These are phyloP conservation scores for Tympanopsis confertula DNA, from an alignment of 2,329 filamentous ascomycete species.

Conservation along the genomic window DNA sequence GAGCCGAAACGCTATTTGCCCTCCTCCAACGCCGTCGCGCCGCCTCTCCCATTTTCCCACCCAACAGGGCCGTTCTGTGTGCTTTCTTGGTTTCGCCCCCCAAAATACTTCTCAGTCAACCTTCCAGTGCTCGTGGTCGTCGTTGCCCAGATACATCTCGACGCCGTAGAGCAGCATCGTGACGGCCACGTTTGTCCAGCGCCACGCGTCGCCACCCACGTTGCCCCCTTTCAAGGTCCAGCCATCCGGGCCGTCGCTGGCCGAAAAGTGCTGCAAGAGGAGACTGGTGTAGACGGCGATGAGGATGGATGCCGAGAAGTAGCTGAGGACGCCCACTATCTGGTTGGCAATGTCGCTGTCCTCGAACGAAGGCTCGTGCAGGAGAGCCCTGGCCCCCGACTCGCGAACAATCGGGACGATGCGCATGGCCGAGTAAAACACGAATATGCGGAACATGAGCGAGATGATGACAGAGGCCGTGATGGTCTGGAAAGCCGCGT, in stretches of 20 bases:
- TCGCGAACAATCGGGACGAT: slow-evolving; percentile 92
- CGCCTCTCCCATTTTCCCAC: too few relatives aligned
- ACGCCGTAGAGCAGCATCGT: slow-evolving; percentile 86
- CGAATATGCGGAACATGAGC: slow-evolving; percentile 81
- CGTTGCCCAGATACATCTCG: slow-evolving; percentile 76
- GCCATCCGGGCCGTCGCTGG: slow-evolving; percentile 57
- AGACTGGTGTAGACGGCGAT: slow-evolving; percentile 95
- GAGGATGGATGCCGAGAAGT: slow-evolving; percentile 88
- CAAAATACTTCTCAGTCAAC: too few relatives aligned
- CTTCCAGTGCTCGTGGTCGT: slow-evolving; percentile 90
- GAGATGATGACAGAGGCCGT: slow-evolving; percentile 94
- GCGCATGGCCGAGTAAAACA: slow-evolving; percentile 87
- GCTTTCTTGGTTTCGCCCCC: too few relatives aligned
- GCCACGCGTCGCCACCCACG: slow-evolving; percentile 74
- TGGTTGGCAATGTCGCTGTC: slow-evolving; percentile 74
- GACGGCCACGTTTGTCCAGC: slow-evolving; percentile 82
- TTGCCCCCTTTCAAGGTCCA: slow-evolving; percentile 81
- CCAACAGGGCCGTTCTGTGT: too few relatives aligned
- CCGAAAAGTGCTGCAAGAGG: slow-evolving; percentile 87
- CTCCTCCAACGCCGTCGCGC: too few relatives aligned
- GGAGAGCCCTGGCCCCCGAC: slow-evolving; percentile 69
- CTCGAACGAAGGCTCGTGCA: slow-evolving; percentile 74
- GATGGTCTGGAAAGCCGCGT: slow-evolving; percentile 87
- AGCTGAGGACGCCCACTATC: slow-evolving; percentile 72
- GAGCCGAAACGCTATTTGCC: too few relatives aligned